Base-by-base conservation (phyloP, 192 early-diverging fungal species). In the Diversispora epigaea region DNA sequence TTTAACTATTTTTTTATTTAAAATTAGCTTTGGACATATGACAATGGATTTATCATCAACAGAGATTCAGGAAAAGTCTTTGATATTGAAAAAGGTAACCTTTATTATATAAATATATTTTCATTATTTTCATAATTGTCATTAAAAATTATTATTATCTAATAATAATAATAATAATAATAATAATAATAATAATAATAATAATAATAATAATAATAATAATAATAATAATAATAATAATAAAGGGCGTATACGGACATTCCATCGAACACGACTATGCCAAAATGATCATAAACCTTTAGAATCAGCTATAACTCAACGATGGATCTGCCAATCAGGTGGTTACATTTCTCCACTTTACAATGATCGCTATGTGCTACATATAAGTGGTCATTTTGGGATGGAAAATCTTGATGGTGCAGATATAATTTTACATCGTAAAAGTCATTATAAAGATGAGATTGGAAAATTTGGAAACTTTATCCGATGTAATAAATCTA, bases 31-130 rank as follows among this genome's bases (percentile, higher is more conserved):
- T 83, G 82, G 82, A 75, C 64, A 66, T 76, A 56, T 52, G 75
- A 77, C 43, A 39, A 76, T 71, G 80, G 82, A 0, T 81, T 71
- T 22, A 49, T 83, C 7, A 52, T 80, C 17, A 83, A 83, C 67
- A 77, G 77, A 72, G 78, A 77, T 15, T 81, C 82, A 14, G 57
- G 68, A 14, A 71, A 77, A 73, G 82, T 79, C 0, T 61, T 83
- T 0, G 80, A 81, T 67, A 62, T 81, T 62, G 25, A 74, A 41
- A 72, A 68, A 43, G 80, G 82, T 80, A 32, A 9, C 2, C 25
- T 32, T 32, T 32, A 0, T 32, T 32, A 32, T 32, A 32, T 32
- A 32, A 32, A 2, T 2, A 32, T n/a, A n/a, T n/a, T n/a, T n/a
- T n/a, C n/a, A n/a, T n/a, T n/a, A n/a, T n/a, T n/a, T n/a, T n/a